Evolutionary conservation across 768 basidiomycete species (phyloP).

Genomic region (Panaeolus papilionaceus): DNA sequence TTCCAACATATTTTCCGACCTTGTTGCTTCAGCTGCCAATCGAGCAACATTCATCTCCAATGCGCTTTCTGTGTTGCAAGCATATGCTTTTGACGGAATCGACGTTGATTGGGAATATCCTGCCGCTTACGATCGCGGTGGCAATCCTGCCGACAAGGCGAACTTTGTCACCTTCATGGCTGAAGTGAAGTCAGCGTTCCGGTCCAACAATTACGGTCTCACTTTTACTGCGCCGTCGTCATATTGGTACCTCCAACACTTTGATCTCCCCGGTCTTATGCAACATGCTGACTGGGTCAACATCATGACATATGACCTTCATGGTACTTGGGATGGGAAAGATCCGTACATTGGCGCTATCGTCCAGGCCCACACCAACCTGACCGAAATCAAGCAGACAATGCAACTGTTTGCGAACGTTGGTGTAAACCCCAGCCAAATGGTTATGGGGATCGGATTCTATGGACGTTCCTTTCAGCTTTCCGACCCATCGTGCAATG

Average conservation of each 20-base stretch:
- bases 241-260: constrained; percentile 39
- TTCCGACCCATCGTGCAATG: constrained; percentile 25
- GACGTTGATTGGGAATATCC: constrained; percentile 34
- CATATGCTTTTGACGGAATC: constrained; percentile 37
- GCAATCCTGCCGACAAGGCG: constrained; percentile 28
- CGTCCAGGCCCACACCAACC: constrained; percentile 25
- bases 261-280: constrained; percentile 31
- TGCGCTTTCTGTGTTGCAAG: constrained; percentile 26
- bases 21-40: constrained; percentile 26
- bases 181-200: constrained; percentile 29
- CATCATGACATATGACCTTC: constrained; percentile 35
- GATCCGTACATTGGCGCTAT: constrained; percentile 26
- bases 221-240: constrained; percentile 34
- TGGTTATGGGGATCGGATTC: constrained; percentile 34
- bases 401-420: constrained; percentile 30
- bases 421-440: constrained; percentile 30
- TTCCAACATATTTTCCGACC: constrained; percentile 29
- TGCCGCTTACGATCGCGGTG: constrained; percentile 31
- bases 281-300: constrained; percentile 30
- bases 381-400: constrained; percentile 33
- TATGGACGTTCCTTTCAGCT: constrained; percentile 34
- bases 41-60: constrained; percentile 27
- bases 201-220: constrained; percentile 28
- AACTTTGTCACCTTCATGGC: constrained; percentile 32
- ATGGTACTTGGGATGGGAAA: constrained; percentile 33